Conservation (phyloP, 1,139 yeast species). For the Candida anutae region DNA sequence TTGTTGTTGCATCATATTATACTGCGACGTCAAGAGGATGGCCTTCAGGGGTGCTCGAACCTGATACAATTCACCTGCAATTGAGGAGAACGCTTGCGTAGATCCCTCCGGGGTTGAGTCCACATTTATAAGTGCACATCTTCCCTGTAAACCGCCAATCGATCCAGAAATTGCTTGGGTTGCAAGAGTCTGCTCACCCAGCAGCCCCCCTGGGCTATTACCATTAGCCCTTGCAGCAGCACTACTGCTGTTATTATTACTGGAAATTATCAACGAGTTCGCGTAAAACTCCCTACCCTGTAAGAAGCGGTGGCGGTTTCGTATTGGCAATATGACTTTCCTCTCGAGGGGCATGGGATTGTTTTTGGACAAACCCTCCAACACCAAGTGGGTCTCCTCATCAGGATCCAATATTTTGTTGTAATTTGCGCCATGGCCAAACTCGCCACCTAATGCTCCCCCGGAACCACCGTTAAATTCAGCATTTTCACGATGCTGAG, state of each 20-base stretch:
- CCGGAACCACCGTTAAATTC: constrained; percentile 25
- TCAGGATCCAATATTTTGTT: constrained; percentile 54
- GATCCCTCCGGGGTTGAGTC: constrained; percentile 35
- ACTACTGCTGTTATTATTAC: constrained; percentile 18
- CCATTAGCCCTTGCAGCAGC: constrained; percentile 3
- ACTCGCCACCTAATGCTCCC: constrained; percentile 15
- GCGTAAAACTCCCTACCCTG: constrained; percentile 83
- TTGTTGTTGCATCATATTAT: constrained; percentile 39
- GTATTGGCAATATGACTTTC: constrained; percentile 61
- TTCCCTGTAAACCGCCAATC: constrained; percentile 67
- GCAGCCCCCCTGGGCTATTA: constrained; percentile 10
- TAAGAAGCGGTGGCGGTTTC: constrained; percentile 63
- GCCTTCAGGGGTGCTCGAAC: constrained; percentile 61
- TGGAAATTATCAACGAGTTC: constrained; percentile 40
- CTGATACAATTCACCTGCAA: constrained; percentile 44
- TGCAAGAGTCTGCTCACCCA: constrained; percentile 35
- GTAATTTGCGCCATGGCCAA: constrained; percentile 13
- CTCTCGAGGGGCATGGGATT: constrained; percentile 79
- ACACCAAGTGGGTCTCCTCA: constrained; percentile 87
- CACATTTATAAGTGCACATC: constrained; percentile 67
- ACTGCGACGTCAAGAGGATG: constrained; percentile 35
- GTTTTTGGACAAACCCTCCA: constrained; percentile 83
- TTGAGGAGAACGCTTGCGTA: constrained; percentile 46
- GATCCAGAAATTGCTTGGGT: constrained; percentile 47
- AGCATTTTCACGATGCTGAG: constrained; percentile 40